Evolutionary conservation across 306 rosid genomes (phyloP).

Genomic region (Carpinus viminea): DNA sequence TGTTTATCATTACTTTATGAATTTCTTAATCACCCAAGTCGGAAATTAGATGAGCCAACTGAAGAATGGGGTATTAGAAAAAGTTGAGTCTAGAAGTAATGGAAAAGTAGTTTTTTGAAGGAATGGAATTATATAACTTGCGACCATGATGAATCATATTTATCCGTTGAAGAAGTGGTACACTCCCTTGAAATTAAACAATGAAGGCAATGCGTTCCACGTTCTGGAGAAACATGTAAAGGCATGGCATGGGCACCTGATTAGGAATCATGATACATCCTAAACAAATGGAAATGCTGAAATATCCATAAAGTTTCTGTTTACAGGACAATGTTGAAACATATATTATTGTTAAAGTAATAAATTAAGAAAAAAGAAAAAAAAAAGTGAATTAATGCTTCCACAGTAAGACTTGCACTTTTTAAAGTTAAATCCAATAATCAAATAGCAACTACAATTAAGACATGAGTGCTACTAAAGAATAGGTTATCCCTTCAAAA

Average conservation of each 20-base stretch:
- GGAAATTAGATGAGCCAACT: not conserved
- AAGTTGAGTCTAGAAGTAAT: not conserved
- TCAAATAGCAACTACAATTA: constrained; percentile 1
- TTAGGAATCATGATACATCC: not conserved
- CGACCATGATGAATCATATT: not conserved
- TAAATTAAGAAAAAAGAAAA: not conserved
- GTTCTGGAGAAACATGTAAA: not conserved
- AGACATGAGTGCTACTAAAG: not conserved
- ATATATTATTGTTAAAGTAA: not conserved
- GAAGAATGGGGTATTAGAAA: not conserved
- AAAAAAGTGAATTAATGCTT: not conserved
- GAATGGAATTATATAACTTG: no score
- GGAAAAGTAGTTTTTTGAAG: not conserved
- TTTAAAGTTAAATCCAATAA: not conserved
- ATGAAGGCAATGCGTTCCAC: not conserved
- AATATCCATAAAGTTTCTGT: not conserved
- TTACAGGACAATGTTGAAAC: not conserved
- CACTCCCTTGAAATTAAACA: not conserved
- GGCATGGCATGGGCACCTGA: not conserved
- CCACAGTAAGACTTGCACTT: not conserved
- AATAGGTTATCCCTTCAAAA: not conserved
- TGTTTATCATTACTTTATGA: not conserved
- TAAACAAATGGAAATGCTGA: not conserved
- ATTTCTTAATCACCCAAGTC: not conserved
- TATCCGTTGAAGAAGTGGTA: not conserved